Percentiles rank a stretch among this genome's conserved stretches.
Conservation (phyloP, 805 yeast species). For the Teunomyces funiuensis region DNA sequence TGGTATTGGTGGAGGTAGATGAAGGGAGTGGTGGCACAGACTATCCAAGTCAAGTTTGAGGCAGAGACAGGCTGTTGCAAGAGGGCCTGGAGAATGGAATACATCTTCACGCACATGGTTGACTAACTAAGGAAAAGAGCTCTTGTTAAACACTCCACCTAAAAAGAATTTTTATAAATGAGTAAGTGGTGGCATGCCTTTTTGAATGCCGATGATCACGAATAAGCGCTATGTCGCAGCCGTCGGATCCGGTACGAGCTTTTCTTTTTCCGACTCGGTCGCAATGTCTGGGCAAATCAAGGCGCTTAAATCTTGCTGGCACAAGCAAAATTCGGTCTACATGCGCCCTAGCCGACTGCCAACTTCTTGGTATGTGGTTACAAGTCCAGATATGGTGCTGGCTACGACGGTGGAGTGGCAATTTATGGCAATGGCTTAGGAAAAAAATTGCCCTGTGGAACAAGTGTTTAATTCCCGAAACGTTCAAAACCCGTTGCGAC, state of each 20-base stretch:
- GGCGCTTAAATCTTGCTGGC: too few relatives aligned
- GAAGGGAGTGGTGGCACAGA: not conserved
- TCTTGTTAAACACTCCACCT: not conserved
- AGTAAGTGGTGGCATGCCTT: not conserved
- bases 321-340: too few relatives aligned
- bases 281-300: not conserved
- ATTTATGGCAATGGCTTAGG: too few relatives aligned
- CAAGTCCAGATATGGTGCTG: too few relatives aligned
- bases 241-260: conserved; percentile 6
- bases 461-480: not conserved
- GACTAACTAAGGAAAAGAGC: not conserved
- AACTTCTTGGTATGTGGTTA: too few relatives aligned
- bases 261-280: conserved; percentile 3
- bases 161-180: not conserved
- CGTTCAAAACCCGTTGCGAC: conserved; percentile 4
- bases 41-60: not conserved
- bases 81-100: not conserved
- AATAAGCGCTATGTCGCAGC: not conserved
- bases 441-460: not conserved
- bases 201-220: not conserved
- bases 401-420: too few relatives aligned
- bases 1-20: not conserved
- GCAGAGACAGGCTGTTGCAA: conserved; percentile 1
- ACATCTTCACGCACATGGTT: not conserved
- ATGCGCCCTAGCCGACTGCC: too few relatives aligned